phyloP scores from a whole-genome alignment of 139 green algal species.

The Astrephomene gubernaculifera region DNA sequence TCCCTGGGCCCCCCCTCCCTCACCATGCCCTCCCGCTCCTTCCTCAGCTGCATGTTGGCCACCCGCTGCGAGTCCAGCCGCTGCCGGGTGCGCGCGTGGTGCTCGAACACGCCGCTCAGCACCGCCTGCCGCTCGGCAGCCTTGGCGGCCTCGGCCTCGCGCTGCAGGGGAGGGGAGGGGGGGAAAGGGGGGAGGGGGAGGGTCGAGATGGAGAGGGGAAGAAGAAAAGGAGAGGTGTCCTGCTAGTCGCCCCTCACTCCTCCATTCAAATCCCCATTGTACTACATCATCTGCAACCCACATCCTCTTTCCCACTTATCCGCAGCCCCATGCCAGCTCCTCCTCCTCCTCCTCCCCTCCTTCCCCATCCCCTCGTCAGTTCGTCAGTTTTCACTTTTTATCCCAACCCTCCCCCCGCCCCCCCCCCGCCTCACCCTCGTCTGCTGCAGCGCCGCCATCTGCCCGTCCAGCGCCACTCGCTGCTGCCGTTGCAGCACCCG shows the following conservation, averaged over 20 bases:
- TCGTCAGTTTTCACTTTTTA: no score
- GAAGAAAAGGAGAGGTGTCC: no score
- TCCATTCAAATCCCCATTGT: no score
- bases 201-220: no score
- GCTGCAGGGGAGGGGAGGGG: not conserved
- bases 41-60: not conserved
- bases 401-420: no score
- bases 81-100: not conserved
- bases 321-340: no score
- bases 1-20: not conserved
- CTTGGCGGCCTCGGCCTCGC: not conserved
- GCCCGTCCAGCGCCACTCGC: slow-evolving; percentile 8
- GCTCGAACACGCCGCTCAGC: no score
- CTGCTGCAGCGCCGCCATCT: not conserved
- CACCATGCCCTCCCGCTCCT: slow-evolving; percentile 33
- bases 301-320: no score
- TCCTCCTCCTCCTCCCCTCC: not conserved
- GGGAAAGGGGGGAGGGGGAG: not conserved
- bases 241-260: no score
- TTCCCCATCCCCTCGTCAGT: no score
- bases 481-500: not conserved
- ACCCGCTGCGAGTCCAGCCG: not conserved
- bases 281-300: no score
- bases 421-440: not conserved
- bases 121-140: not conserved